A percentile compares a stretch with the other conserved stretches of the same genome.
These are phyloP conservation scores for Phlebiopsis gigantea DNA, from an alignment of 768 basidiomycete genomes.

Conservation along the genomic window DNA sequence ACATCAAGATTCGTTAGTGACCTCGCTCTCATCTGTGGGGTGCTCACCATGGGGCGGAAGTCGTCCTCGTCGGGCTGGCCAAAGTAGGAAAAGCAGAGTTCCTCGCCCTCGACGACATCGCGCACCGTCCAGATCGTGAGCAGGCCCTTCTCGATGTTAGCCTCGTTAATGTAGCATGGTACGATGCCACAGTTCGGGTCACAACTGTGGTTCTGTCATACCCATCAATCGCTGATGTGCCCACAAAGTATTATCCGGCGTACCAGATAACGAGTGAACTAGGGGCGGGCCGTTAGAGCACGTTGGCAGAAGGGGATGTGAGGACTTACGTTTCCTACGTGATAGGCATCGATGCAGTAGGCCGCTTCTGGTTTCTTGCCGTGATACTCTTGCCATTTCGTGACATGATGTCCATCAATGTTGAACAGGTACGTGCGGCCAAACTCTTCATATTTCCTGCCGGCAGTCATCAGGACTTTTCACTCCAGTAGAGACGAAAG, in stretches of 20 bases:
- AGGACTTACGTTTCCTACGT: slow-evolving; percentile 71
- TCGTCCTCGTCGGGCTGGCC: slow-evolving; percentile 41
- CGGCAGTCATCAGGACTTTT: background rate
- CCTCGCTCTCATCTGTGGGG: no score
- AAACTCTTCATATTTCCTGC: slow-evolving; percentile 66
- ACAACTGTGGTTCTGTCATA: slow-evolving; percentile 79
- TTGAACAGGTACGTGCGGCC: slow-evolving; percentile 81
- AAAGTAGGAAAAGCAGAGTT: slow-evolving; percentile 73
- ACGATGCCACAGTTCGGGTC: slow-evolving; percentile 75
- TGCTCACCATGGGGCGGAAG: background rate
- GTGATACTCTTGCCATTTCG: slow-evolving; percentile 45
- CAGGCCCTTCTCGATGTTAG: slow-evolving; percentile 63
- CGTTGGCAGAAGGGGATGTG: background rate
- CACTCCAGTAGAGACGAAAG: background rate
- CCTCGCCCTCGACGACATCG: slow-evolving; percentile 61
- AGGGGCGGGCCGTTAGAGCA: slow-evolving; percentile 2
- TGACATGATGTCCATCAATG: slow-evolving; percentile 70
- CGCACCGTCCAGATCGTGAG: slow-evolving; percentile 60
- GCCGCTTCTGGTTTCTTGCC: slow-evolving; percentile 36
- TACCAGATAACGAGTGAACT: slow-evolving; percentile 93
- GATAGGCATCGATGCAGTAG: slow-evolving; percentile 81
- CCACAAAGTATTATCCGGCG: slow-evolving; percentile 20
- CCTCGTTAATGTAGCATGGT: slow-evolving; percentile 77
- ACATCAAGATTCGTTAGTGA: no score
- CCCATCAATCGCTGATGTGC: background rate